These are phyloP conservation scores for Sugiyamaella sp. DNA, from an alignment of 1,139 yeast genomes.

Conservation along the genomic window DNA sequence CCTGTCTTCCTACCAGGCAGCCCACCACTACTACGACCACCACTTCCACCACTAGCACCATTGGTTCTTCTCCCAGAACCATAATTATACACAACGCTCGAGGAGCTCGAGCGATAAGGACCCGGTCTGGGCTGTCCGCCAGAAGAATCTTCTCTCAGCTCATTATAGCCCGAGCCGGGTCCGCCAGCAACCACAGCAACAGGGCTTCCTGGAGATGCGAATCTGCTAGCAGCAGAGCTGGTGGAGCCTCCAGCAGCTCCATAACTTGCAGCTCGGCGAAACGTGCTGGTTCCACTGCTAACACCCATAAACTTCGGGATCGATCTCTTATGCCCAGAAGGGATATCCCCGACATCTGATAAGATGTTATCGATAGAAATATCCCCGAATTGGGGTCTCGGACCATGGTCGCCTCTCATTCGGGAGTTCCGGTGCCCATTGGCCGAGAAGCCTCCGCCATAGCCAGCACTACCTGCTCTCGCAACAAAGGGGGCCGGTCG, in stretches of 20 bases:
- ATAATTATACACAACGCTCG: constrained; percentile 11
- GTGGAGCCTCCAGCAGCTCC: constrained; percentile 1
- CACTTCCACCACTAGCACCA: not conserved
- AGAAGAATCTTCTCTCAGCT: constrained; percentile 7
- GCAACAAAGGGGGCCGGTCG: constrained; percentile 78
- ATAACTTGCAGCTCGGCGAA: constrained; percentile 3
- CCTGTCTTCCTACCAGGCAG: not conserved
- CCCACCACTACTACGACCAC: not conserved
- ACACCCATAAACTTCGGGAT: constrained; percentile 21
- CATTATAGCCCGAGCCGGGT: not conserved
- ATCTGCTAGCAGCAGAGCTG: constrained; percentile 12
- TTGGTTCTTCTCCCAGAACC: constrained; percentile 11
- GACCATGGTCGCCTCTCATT: constrained; percentile 13
- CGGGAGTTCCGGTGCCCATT: constrained; percentile 20
- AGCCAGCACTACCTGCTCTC: constrained; percentile 14
- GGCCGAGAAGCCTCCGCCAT: constrained; percentile 18
- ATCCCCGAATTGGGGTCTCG: constrained; percentile 28
- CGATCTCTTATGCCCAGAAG: constrained; percentile 66
- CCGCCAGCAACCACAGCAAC: constrained; percentile 12
- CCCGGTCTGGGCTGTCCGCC: constrained; percentile 10
- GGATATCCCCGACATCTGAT: constrained; percentile 80
- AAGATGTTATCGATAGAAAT: constrained; percentile 48
- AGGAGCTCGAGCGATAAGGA: constrained; percentile 11
- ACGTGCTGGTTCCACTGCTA: not conserved
- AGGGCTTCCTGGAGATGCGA: constrained; percentile 18